These are phyloP conservation scores for Sporothrix euskadiensis DNA, from an alignment of 2,329 filamentous ascomycete genomes.

Conservation along the genomic window DNA sequence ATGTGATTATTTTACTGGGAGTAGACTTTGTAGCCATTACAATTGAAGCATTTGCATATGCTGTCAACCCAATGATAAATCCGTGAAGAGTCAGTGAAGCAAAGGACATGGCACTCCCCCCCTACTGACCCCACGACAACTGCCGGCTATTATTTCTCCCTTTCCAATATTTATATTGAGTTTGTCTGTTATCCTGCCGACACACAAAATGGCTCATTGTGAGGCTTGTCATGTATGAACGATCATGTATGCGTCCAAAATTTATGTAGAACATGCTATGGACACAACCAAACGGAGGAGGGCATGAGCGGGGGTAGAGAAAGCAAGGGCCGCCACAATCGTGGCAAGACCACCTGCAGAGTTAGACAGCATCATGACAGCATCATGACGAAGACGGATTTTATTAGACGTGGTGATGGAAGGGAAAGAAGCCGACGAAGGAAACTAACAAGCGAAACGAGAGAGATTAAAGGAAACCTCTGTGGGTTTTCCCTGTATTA, in stretches of 20 bases:
- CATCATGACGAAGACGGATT: not conserved
- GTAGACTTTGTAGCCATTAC: conserved; percentile 5
- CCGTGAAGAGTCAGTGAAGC: not conserved
- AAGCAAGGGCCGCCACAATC: conserved; percentile 35
- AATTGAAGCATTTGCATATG: not conserved
- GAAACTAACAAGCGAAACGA: not conserved
- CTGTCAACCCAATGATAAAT: not conserved
- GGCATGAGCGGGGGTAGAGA: conserved; percentile 39
- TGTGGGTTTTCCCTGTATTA: not conserved
- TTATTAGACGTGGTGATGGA: not conserved
- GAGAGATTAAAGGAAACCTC: not conserved
- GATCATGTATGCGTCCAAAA: not conserved
- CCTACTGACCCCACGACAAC: not conserved
- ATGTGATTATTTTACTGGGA: not conserved
- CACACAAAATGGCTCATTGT: not conserved
- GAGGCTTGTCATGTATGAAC: not conserved
- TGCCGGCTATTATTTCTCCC: not conserved
- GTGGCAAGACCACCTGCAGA: conserved; percentile 7
- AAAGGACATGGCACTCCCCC: too few relatives aligned
- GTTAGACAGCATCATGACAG: too few relatives aligned
- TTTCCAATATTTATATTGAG: not conserved
- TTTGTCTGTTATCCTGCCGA: not conserved
- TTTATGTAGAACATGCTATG: not conserved
- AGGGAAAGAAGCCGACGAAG: not conserved
- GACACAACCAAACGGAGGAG: conserved; percentile 49